A percentile compares a stretch with the other conserved stretches of the same genome.
Evolutionary conservation across 352 stramenopile genomes (phyloP).

Genomic region (Phytopythium helicoides): DNA sequence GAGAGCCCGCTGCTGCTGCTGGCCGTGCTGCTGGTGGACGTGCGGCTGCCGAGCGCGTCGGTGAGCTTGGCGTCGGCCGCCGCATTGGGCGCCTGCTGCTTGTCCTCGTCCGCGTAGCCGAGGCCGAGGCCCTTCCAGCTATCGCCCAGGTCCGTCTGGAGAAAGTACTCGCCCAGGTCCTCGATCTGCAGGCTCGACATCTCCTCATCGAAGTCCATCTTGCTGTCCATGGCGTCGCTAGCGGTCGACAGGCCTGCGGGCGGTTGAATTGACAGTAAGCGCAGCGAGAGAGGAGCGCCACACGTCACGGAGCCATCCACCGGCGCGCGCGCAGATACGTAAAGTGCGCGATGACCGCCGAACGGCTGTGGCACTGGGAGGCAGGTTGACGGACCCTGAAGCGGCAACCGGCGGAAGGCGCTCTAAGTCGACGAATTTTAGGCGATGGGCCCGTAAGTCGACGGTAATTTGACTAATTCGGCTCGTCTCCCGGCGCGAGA

Average conservation of each 20-base stretch:
- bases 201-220: conserved; percentile 67
- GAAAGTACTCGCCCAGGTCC: conserved; percentile 69
- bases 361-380: background rate
- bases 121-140: conserved; percentile 74
- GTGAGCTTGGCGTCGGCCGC: conserved; percentile 6
- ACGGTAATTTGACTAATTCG: background rate
- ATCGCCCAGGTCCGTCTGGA: conserved; percentile 56
- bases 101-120: conserved; percentile 57
- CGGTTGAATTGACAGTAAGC: too few species aligned
- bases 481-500: too few species aligned
- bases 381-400: background rate
- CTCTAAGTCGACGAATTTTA: background rate
- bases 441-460: background rate
- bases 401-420: background rate
- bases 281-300: too few species aligned
- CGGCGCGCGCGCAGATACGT: too few species aligned
- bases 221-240: conserved; percentile 1
- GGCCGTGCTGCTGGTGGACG: conserved; percentile 2
- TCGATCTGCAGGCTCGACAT: conserved; percentile 75
- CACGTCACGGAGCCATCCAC: too few species aligned
- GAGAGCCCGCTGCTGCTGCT: conserved; percentile 9
- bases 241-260: too few species aligned
- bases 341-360: too few species aligned
- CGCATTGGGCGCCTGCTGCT: conserved; percentile 4
- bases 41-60: conserved; percentile 3